Conservation (phyloP, 495 filamentous ascomycete species). For the Trichoderma erinaceum region DNA sequence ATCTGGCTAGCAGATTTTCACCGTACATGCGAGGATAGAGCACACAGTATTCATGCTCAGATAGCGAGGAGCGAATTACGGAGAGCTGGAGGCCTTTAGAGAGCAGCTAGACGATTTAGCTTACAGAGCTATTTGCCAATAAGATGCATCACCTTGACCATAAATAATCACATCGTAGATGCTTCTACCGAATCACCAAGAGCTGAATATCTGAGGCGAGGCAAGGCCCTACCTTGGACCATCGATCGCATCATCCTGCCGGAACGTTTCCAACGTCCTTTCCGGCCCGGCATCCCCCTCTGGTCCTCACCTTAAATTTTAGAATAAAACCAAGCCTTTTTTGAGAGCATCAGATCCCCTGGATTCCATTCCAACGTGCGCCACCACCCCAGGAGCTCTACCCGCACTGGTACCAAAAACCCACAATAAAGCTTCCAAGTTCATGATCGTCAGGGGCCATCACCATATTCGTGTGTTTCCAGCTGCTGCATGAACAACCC, state of each 20-base stretch:
- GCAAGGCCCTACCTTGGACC: neutral
- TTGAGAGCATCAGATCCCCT: neutral
- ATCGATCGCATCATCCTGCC: neutral
- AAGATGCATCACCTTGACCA: neutral
- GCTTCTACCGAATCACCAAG: too few species aligned
- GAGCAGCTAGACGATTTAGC: too few species aligned
- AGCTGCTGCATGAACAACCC: neutral
- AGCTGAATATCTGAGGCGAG: too few species aligned
- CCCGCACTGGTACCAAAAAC: neutral
- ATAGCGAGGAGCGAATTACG: too few species aligned
- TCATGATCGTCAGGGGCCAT: slow-evolving; percentile 5
- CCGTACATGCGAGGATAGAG: neutral
- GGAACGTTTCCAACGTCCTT: neutral
- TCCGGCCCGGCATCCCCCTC: neutral
- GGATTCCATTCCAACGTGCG: neutral
- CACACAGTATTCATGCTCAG: neutral
- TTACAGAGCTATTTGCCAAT: neutral
- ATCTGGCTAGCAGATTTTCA: neutral
- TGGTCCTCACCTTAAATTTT: neutral
- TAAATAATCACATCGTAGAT: neutral
- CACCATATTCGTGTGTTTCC: neutral
- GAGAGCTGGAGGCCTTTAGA: too few species aligned
- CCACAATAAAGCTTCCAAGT: neutral
- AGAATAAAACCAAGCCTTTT: neutral
- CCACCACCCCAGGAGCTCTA: neutral